A percentile compares a stretch with the other conserved stretches of the same genome.
Conservation (phyloP, 768 basidiomycete species). For the Galerina marginata region DNA sequence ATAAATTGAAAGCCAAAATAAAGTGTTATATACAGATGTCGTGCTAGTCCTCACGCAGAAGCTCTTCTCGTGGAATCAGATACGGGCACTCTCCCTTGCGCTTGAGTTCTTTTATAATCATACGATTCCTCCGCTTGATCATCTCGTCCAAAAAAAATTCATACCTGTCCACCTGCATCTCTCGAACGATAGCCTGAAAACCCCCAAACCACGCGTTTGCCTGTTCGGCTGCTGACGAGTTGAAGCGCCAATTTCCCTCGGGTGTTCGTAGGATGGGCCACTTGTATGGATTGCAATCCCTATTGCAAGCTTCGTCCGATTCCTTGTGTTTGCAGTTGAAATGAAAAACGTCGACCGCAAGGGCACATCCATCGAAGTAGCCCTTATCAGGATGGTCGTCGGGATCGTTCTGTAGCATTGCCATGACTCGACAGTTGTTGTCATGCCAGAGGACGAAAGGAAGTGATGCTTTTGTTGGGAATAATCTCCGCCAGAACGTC, state of each 20-base stretch:
- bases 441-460: constrained; percentile 27
- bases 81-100: background rate
- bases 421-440: constrained; percentile 24
- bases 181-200: constrained; percentile 28
- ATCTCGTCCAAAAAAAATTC: constrained; percentile 40
- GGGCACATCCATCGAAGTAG: constrained; percentile 21
- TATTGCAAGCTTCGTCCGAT: constrained; percentile 25
- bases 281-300: constrained; percentile 26
- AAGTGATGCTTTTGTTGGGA: constrained; percentile 12
- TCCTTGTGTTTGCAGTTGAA: constrained; percentile 32
- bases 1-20: too few relatives aligned
- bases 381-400: background rate
- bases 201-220: constrained; percentile 36
- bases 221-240: constrained; percentile 36
- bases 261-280: constrained; percentile 19
- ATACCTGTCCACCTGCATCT: constrained; percentile 30
- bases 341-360: constrained; percentile 33
- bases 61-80: background rate
- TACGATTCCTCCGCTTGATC: constrained; percentile 20
- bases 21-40: too few relatives aligned
- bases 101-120: background rate
- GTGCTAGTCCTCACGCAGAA: too few relatives aligned
- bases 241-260: constrained; percentile 28
- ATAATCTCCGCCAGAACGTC: constrained; percentile 16
- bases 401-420: constrained; percentile 7